Evolutionary conservation across 805 yeast genomes (phyloP), one percentile per base, ranked within the genome.

Genomic region (Groenewaldozyma salmanticensis): DNA sequence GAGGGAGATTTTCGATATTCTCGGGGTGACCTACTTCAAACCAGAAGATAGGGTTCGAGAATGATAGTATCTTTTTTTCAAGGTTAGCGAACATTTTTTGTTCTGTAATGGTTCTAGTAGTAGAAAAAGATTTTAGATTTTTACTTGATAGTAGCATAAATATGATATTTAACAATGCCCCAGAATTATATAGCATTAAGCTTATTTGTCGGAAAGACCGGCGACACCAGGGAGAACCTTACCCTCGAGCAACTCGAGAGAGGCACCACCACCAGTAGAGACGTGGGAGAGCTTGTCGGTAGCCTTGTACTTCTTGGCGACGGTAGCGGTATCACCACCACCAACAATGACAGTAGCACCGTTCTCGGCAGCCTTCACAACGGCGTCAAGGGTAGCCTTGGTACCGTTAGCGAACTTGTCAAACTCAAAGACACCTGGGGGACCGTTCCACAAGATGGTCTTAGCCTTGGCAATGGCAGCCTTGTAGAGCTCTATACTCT

Each of bases 191-290:
- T 34, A n/a, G 19, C 13, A 13, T 19, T 34, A 21, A 17, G 22
- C 42, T 31, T 42, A 42, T 42, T 85, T 87, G 69, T 75, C 79
- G 53, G 95, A 79, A 58, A 88, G 79, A 70, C 88, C 94, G 61
- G 74, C 79, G 57, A 92, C 97, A 79, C 98, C 98, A 59, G 98
- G 98, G 60, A 92, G 77, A 58, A 75, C 92, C 79, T 92, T 92
- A 72, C 98, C 98, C 75, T 92, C 98, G 64, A 92, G 79, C 64
- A 92, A 81, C 73, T 92, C 98, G 65, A 92, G 78, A 50, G 97
- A 90, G 55, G 98, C 98, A 77, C 98, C 98, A 72, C 98, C 98
- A 72, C 98, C 98, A 51, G 98, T 92, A 55, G 97, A 90, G 54
- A 92, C 96, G 70, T 92, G 98, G 40, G 96, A 86, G 60, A 92